phyloP scores from a whole-genome alignment of 2,329 filamentous ascomycete species.

The Ceratocystis papillata region DNA sequence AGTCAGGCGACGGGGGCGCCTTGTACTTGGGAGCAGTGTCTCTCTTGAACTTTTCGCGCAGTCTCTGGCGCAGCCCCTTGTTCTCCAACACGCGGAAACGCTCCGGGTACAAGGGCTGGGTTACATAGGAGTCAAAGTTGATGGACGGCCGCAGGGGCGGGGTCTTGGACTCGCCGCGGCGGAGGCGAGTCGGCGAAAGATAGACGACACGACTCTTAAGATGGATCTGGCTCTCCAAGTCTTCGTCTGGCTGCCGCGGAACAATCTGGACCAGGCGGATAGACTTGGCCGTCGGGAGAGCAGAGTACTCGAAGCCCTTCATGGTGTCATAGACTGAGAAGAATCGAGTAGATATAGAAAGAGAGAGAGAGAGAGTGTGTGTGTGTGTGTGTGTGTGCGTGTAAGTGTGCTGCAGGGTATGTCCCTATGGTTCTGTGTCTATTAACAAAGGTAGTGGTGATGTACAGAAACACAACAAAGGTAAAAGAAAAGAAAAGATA shows the following conservation, averaged over 20 bases:
- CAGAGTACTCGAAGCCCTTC: conserved; percentile 16
- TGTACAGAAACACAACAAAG: not conserved
- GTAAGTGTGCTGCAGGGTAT: not conserved
- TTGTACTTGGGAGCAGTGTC: conserved; percentile 8
- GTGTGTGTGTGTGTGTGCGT: not conserved
- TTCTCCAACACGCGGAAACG: conserved; percentile 22
- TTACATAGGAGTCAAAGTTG: conserved; percentile 21
- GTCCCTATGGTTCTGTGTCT: not conserved
- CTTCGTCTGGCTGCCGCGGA: conserved; percentile 17
- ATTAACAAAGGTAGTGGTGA: not conserved
- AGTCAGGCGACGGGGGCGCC: not conserved
- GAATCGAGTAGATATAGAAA: not conserved
- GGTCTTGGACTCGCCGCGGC: conserved; percentile 20
- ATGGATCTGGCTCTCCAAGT: conserved; percentile 18
- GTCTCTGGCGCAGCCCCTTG: conserved; percentile 23
- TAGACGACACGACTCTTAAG: conserved; percentile 22
- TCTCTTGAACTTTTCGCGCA: conserved; percentile 21
- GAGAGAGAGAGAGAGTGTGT: not conserved
- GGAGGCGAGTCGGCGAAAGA: conserved; percentile 22
- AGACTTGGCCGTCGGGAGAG: conserved; percentile 22
- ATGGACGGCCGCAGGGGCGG: conserved; percentile 20
- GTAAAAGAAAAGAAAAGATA: not conserved
- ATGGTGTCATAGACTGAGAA: conserved; percentile 3
- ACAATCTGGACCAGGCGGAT: conserved; percentile 24
- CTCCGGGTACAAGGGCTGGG: conserved; percentile 19